Conservation (phyloP, 2,329 filamentous ascomycete genomes). For the Neophaeococcomyces mojaviensis region DNA sequence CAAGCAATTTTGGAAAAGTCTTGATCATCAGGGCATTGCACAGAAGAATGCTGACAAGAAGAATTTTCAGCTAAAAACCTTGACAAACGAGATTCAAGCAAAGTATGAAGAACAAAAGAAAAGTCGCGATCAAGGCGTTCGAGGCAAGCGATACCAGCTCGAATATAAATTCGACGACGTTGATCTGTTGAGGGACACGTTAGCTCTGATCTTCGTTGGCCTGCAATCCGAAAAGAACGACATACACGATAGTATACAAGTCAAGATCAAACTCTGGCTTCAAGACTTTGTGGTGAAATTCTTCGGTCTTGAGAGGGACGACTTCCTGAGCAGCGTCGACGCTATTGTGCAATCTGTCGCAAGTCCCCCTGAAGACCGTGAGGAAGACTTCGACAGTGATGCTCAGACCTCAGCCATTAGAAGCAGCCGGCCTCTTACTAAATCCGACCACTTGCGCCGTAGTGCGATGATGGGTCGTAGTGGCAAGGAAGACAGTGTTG, state of each 20-base stretch:
- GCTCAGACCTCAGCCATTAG: conserved; percentile 62
- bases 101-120: conserved; percentile 87
- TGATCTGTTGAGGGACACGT: conserved; percentile 52
- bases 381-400: conserved; percentile 68
- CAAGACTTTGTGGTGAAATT: conserved; percentile 68
- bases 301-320: conserved; percentile 66
- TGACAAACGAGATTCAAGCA: conserved; percentile 83
- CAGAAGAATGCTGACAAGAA: conserved; percentile 87
- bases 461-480: conserved; percentile 76
- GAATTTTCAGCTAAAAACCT: conserved; percentile 78
- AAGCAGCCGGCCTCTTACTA: conserved; percentile 55
- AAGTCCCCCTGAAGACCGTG: conserved; percentile 65
- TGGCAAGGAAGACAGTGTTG: conserved; percentile 73
- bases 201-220: conserved; percentile 40
- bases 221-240: conserved; percentile 45
- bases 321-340: conserved; percentile 49
- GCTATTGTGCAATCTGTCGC: conserved; percentile 40
- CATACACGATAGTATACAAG: conserved; percentile 56
- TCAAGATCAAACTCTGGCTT: conserved; percentile 66
- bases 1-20: conserved; percentile 87
- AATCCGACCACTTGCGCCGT: conserved; percentile 70
- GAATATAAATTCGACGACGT: conserved; percentile 66
- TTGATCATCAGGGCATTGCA: conserved; percentile 92
- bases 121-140: conserved; percentile 53
- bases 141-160: conserved; percentile 63